Conservation (phyloP, 176 grass and related monocot species). For the Hordeum marinum region DNA sequence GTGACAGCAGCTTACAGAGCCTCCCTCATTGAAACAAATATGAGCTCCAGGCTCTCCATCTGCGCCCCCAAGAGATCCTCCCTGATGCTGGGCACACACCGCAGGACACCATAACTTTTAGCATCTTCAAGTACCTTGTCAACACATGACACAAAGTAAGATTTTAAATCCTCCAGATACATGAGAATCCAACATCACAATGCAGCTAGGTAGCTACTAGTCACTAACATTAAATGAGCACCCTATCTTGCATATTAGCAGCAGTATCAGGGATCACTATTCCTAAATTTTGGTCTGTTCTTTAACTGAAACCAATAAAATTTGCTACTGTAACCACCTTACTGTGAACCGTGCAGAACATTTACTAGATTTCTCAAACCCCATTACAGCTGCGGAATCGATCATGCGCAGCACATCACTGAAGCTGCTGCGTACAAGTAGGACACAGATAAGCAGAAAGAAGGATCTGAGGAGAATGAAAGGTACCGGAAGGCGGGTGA, state of each 20-base stretch:
- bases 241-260: background rate
- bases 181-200: background rate
- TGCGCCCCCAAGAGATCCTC: constrained; percentile 63
- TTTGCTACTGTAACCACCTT: background rate
- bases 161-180: background rate
- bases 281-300: background rate
- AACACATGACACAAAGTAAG: constrained; percentile 1
- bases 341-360: background rate
- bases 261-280: background rate
- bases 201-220: background rate
- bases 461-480: background rate
- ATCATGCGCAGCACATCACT: background rate
- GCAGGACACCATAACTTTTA: constrained; percentile 63
- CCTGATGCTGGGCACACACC: constrained; percentile 38
- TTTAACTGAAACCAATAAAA: background rate
- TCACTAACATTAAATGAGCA: background rate
- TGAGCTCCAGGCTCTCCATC: constrained; percentile 49
- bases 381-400: background rate
- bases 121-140: constrained; percentile 40
- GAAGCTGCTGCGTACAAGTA: background rate
- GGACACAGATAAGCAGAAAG: background rate
- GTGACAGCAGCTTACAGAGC: constrained; percentile 42
- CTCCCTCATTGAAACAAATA: constrained; percentile 44
- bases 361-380: background rate
- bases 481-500: constrained; percentile 55